Evolutionary conservation across 164 flowering plant genomes (phyloP), one percentile per base, ranked within the genome.

Genomic region (Nymphaea thermarum): DNA sequence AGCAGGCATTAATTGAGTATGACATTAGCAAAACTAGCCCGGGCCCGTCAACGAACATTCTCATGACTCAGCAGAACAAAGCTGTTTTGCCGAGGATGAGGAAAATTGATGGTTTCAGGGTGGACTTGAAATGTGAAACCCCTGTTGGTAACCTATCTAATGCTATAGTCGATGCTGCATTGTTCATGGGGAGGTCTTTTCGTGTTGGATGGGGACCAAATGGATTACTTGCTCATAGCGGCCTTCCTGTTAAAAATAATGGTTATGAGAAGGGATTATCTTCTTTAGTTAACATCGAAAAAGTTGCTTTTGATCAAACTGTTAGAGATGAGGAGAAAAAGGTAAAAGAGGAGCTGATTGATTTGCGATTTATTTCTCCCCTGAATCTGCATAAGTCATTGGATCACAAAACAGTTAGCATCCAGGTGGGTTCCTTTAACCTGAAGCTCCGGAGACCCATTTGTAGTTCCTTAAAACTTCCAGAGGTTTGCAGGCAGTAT

Each of bases 171-270:
- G 99, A 95, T 88, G 96, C 98, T 11, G 94, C 77, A 70, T 73
- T 95, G 70, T 95, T 95, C 76, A 95, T 95, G 99, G 97, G 99
- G 60, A 78, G 96, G 75, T 92, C 99, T 63, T 95, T 95, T 74
- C 89, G 98, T 63, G 96, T 86, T 68, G 99, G 97, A 25, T 95
- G 99, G 99, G 98, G 99, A 14, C 99, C 99, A 36, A 87, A 86
- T 78, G 98, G 98, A 4, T 60, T 85, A 59, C 97, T 95, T 70
- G 81, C 90, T 67, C 99, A 90, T 66, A 66, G 83, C 69, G 98
- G 97, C 70, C 61, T 73, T 12, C 84, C 86, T 53, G 84, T 85
- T 43, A 81, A 83, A 55, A 74, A 78, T 70, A 65, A 70, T 51
- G 71, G 72, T 68, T 59, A 76, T 51, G 77, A 74, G 53, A 71